Conservation (phyloP, 768 basidiomycete species). For the Xanthoconium purpureum region DNA sequence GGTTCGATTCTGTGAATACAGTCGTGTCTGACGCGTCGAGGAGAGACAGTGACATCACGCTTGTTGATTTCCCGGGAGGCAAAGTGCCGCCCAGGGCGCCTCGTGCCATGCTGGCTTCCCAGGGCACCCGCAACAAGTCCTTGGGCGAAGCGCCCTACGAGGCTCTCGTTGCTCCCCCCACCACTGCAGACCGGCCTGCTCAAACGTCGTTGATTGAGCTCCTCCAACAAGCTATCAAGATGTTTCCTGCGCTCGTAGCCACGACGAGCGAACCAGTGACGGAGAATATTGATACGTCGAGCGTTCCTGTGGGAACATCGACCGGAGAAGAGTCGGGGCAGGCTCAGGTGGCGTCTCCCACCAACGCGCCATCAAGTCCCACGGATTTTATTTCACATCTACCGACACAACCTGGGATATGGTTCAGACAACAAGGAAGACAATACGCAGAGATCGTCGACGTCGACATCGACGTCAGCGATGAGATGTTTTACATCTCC, state of each 20-base stretch:
- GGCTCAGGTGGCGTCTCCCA: not conserved
- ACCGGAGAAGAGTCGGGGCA: not conserved
- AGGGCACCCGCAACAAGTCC: not conserved
- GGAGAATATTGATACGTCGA: not conserved
- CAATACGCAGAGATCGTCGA: constrained; percentile 21
- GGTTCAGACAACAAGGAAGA: constrained; percentile 25
- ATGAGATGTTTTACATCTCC: constrained; percentile 21
- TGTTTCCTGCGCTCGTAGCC: constrained; percentile 5
- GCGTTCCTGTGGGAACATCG: not conserved
- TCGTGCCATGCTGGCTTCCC: constrained; percentile 19
- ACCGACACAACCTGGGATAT: constrained; percentile 22
- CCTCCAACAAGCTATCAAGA: not conserved
- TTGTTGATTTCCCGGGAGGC: constrained; percentile 15
- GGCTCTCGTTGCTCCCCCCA: constrained; percentile 3
- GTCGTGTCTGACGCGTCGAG: constrained; percentile 15
- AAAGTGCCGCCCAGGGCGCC: constrained; percentile 21
- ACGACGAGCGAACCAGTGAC: not conserved
- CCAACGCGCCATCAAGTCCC: not conserved
- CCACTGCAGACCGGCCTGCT: not conserved
- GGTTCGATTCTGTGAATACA: constrained; percentile 13
- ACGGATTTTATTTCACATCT: constrained; percentile 13
- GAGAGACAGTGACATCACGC: constrained; percentile 26
- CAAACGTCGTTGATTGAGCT: constrained; percentile 2
- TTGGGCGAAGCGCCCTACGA: constrained; percentile 1
- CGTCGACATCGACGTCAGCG: constrained; percentile 19